A percentile compares a stretch with the other conserved stretches of the same genome.
These are phyloP conservation scores for Silene uniflora DNA, from an alignment of 148 eudicot species.

Conservation along the genomic window DNA sequence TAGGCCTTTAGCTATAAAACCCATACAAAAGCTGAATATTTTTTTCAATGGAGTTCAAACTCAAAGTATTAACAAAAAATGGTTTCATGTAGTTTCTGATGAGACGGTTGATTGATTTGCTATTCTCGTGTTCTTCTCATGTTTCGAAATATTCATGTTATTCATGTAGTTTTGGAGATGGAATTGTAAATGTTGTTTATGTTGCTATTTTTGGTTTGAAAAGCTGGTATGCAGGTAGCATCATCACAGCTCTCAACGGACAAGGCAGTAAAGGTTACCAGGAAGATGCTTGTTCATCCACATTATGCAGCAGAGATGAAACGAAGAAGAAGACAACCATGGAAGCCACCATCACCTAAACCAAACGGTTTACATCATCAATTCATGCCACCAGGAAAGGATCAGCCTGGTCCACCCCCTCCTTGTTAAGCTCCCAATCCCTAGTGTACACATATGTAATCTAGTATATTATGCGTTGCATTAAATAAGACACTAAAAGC, in stretches of 20 bases:
- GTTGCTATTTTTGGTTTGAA: not conserved
- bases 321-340: not conserved
- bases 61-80: too few relatives aligned
- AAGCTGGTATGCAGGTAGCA: slow-evolving; percentile 11
- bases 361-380: not conserved
- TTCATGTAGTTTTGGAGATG: not conserved
- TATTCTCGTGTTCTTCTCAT: not conserved
- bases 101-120: too few relatives aligned
- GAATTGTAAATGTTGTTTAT: not conserved
- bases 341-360: slow-evolving; percentile 12
- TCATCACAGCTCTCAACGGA: not conserved
- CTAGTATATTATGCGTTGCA: not conserved
- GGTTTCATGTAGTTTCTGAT: too few relatives aligned
- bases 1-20: too few relatives aligned
- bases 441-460: not conserved
- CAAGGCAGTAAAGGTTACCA: not conserved
- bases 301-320: not conserved
- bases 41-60: too few relatives aligned
- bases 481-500: not conserved
- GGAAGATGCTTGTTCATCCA: slow-evolving; percentile 12
- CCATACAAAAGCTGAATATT: too few relatives aligned
- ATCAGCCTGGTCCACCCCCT: not conserved
- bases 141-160: not conserved
- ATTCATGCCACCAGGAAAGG: slow-evolving; percentile 3
- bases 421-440: not conserved